Evolutionary conservation across 2,329 filamentous ascomycete genomes (phyloP).

Genomic region (Geoglossum cookeanum): DNA sequence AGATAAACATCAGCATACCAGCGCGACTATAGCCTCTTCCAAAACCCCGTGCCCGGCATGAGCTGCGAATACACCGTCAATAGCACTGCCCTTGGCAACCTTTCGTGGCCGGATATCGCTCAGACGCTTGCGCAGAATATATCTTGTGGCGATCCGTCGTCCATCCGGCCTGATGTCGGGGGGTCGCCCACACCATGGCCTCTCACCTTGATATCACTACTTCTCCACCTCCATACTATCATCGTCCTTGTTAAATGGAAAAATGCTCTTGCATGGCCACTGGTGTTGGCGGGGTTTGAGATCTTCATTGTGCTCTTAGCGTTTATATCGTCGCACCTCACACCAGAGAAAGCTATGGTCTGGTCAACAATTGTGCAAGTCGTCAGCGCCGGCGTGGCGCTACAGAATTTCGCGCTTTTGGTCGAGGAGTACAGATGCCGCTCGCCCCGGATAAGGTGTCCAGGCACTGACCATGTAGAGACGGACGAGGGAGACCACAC

Average conservation of each 20-base stretch:
- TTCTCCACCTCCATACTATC: slow-evolving; percentile 7
- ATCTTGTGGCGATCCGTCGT: slow-evolving; percentile 1
- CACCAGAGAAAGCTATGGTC: slow-evolving; percentile 5
- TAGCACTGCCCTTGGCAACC: neutral
- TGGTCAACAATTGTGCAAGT: slow-evolving; percentile 9
- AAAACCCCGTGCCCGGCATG: too few species aligned
- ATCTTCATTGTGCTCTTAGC: slow-evolving; percentile 5
- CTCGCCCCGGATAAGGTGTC: neutral
- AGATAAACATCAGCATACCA: too few species aligned
- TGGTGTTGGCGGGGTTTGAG: slow-evolving; percentile 6
- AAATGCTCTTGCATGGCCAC: slow-evolving; percentile 6
- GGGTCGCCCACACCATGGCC: slow-evolving; percentile 7
- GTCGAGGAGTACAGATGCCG: slow-evolving; percentile 4
- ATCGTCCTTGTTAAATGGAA: slow-evolving; percentile 9
- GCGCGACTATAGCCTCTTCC: too few species aligned
- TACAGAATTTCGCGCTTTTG: slow-evolving; percentile 7
- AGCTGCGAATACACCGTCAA: too few species aligned
- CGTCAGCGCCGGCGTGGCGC: slow-evolving; percentile 8
- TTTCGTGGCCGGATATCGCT: neutral
- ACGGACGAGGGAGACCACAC: neutral
- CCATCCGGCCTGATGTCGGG: slow-evolving; percentile 7
- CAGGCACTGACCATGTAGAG: neutral
- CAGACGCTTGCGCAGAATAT: neutral
- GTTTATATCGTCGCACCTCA: slow-evolving; percentile 6
- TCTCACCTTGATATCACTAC: slow-evolving; percentile 6